Percentiles rank a stretch among this genome's conserved stretches.
Evolutionary conservation across 2,329 filamentous ascomycete genomes (phyloP).

Genomic region (Diaporthe caulivora): DNA sequence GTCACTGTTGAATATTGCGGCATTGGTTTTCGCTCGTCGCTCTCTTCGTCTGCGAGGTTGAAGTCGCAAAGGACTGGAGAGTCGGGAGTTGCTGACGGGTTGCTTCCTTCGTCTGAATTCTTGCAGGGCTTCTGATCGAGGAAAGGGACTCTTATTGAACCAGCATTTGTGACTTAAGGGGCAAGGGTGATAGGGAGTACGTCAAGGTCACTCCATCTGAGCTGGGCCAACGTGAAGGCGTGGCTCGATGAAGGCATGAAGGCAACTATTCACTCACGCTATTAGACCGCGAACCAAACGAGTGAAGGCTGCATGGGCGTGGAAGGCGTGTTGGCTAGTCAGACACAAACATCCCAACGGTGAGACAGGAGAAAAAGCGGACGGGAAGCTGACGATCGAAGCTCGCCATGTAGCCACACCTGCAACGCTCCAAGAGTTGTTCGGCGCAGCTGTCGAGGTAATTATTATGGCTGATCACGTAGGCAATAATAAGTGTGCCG

Average conservation of each 20-base stretch:
- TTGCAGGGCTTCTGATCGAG: not conserved
- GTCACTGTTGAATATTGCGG: not conserved
- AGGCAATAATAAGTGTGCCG: not conserved
- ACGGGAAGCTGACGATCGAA: not conserved
- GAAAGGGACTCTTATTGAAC: not conserved
- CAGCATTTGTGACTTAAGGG: not conserved
- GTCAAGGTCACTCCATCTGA: conserved; percentile 21
- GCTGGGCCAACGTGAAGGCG: conserved; percentile 2
- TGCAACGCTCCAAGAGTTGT: conserved; percentile 10
- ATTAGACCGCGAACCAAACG: conserved; percentile 27
- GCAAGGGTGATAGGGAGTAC: not conserved
- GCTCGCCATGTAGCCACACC: conserved; percentile 27
- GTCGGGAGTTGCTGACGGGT: not conserved
- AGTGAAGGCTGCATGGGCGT: conserved; percentile 1
- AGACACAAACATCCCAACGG: conserved; percentile 17
- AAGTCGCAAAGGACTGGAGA: not conserved
- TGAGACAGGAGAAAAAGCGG: not conserved
- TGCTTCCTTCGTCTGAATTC: not conserved
- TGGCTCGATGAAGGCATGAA: conserved; percentile 30
- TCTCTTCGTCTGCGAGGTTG: not conserved
- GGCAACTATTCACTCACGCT: conserved; percentile 18
- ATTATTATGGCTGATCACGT: conserved; percentile 5
- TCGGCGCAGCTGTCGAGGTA: not conserved
- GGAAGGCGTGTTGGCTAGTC: conserved; percentile 14
- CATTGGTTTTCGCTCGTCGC: not conserved